Conservation (phyloP, 805 yeast species). For the Cyberlindnera misumaiensis region DNA sequence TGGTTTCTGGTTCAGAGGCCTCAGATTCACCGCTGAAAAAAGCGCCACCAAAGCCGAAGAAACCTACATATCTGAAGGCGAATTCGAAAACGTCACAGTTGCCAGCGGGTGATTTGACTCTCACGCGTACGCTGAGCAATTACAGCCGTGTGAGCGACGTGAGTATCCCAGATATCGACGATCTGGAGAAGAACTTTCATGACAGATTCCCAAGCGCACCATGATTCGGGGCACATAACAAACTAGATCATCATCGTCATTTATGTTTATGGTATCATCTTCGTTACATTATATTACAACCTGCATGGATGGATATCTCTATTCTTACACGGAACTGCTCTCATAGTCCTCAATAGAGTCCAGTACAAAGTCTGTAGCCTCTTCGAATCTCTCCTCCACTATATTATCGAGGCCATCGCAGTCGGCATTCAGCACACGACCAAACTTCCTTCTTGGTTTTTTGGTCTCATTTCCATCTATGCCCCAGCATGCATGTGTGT, state of each 20-base stretch:
- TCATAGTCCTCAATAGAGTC: constrained; percentile 71
- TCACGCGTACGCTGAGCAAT: constrained; percentile 9
- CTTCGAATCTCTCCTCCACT: constrained; percentile 76
- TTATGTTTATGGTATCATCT: no score
- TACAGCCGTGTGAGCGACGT: constrained; percentile 29
- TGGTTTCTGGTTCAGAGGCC: constrained; percentile 1
- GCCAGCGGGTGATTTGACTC: not conserved
- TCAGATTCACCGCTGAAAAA: constrained; percentile 15
- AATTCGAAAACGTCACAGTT: constrained; percentile 3
- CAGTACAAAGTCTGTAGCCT: constrained; percentile 74
- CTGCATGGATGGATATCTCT: no score
- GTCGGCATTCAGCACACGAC: constrained; percentile 74
- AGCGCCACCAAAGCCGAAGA: constrained; percentile 56
- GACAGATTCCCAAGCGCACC: constrained; percentile 57
- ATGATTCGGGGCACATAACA: constrained; percentile 13
- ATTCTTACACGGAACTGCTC: constrained; percentile 24
- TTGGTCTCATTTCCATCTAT: constrained; percentile 41
- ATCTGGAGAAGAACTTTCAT: constrained; percentile 49
- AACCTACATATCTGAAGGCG: constrained; percentile 49
- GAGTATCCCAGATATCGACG: constrained; percentile 48
- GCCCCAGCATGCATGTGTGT: constrained; percentile 78
- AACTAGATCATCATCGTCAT: no score
- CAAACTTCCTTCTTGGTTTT: constrained; percentile 84
- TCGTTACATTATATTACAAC: no score
- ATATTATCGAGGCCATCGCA: constrained; percentile 69